Conservation (phyloP, 768 basidiomycete genomes). For the Crepidotus variabilis region DNA sequence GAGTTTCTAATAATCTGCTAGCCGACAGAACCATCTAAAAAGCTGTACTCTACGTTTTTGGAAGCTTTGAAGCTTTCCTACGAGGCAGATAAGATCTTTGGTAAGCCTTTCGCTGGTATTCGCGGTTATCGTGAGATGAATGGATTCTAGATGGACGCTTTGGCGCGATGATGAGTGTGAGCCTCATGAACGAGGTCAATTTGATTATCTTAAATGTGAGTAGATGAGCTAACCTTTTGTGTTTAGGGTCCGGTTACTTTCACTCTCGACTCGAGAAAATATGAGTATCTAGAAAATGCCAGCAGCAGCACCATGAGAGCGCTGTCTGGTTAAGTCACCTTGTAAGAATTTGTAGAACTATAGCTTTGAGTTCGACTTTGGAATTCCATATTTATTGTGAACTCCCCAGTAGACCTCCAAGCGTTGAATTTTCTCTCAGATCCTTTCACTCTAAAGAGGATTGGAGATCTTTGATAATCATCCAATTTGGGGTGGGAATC, state of each 20-base stretch:
- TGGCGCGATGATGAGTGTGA: conserved; percentile 95
- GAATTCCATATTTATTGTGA: too few species aligned
- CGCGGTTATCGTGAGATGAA: conserved; percentile 1
- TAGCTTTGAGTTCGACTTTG: too few species aligned
- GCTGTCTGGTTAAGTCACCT: too few species aligned
- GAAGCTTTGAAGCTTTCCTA: conserved; percentile 64
- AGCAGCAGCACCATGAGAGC: background rate
- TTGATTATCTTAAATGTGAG: background rate
- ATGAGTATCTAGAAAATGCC: conserved; percentile 51
- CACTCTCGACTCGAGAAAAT: conserved; percentile 78
- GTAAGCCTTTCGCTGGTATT: conserved; percentile 31
- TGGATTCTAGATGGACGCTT: conserved; percentile 74
- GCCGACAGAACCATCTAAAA: conserved; percentile 63
- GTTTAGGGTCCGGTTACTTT: conserved; percentile 80
- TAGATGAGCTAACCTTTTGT: conserved; percentile 23
- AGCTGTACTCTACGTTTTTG: conserved; percentile 71
- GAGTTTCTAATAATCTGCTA: conserved; percentile 22
- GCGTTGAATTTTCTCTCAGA: too few species aligned
- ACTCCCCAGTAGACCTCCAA: too few species aligned
- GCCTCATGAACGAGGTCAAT: conserved; percentile 79
- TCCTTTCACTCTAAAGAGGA: too few species aligned
- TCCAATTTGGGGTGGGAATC: too few species aligned
- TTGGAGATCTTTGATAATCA: too few species aligned
- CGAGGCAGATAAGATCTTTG: conserved; percentile 74
- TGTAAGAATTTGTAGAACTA: too few species aligned